Base-by-base conservation (phyloP, 805 yeast genomes). In the Metschnikowia borealis region DNA sequence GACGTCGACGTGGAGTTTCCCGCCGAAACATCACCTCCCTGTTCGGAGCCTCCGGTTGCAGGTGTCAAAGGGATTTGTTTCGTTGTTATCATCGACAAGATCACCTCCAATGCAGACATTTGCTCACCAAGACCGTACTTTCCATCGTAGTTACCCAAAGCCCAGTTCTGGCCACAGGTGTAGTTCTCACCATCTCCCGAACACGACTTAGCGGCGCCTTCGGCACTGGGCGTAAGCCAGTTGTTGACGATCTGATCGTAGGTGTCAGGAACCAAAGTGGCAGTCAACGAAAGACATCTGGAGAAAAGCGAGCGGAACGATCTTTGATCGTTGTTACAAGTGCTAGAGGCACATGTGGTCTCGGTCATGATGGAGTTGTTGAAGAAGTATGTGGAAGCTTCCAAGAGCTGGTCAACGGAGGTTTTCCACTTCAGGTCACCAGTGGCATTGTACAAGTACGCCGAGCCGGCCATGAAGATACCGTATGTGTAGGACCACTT, bases 171-270 rank as follows among this genome's bases (percentile, higher is more conserved):
- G 33, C 92, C 94, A 73, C 95, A 87, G 0, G 97, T 91, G 55
- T 82, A 85, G 15, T 89, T 89, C 65, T 91, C 97, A 5, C 69
- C 52, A 60, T 97, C 97, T 60, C 92, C 94, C 14, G 78, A 65
- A 67, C 94, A 87, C 0, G 89, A 75, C 44, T 70, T 66, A 1
- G 90, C 90, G 6, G 89, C 91, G 2, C 80, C 91, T 47, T 63
- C 57, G 0, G 92, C 90, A 46, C 86, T 78, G 2, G 74, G 66
- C 47, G 55, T 61, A 39, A 58, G 50, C 56, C 57, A 56, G 33
- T 37, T 26, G 39, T 15, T 51, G 26, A 44, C 36, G 39, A 86
- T 77, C 3, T 63, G 61, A 36, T 68, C 77, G 31, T 64, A 60
- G 4, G 80, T 71, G 2, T 65, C 65, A 3, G 89, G 85, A 11